These are phyloP conservation scores for Exidia glandulosa DNA, from an alignment of 768 basidiomycete genomes.

Conservation along the genomic window DNA sequence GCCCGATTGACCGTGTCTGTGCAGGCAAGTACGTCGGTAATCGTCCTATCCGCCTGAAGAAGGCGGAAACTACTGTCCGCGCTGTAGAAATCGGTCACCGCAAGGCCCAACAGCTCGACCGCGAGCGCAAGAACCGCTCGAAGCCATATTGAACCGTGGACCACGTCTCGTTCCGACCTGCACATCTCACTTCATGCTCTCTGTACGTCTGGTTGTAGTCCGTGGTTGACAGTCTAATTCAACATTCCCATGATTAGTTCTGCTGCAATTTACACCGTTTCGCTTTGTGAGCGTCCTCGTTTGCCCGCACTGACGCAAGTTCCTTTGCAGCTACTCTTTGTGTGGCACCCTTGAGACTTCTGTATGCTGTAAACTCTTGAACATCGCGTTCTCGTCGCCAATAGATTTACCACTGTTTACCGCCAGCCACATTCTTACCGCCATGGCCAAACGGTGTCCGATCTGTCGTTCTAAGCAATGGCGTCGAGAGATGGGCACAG, in stretches of 20 bases:
- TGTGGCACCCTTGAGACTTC: no score
- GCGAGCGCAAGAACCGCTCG: constrained; percentile 65
- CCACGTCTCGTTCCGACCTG: not conserved
- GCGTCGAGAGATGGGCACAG: constrained; percentile 76
- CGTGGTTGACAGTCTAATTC: no score
- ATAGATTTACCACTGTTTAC: not conserved
- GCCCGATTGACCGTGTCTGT: not conserved
- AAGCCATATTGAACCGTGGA: constrained; percentile 54
- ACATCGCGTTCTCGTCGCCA: not conserved
- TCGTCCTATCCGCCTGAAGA: constrained; percentile 91
- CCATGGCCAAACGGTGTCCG: constrained; percentile 36
- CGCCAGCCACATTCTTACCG: not conserved
- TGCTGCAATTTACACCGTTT: no score
- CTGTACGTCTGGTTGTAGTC: no score
- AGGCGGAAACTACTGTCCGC: constrained; percentile 79
- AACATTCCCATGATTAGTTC: no score
- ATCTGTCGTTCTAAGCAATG: constrained; percentile 78
- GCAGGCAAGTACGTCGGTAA: constrained; percentile 96
- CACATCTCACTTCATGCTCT: no score
- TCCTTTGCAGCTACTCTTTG: no score
- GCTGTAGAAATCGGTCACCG: constrained; percentile 89
- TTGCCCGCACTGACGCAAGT: no score
- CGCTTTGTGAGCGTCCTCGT: no score
- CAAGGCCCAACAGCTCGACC: constrained; percentile 85
- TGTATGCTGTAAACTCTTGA: not conserved